Base-by-base conservation (phyloP, 2,329 filamentous ascomycete species). In the Aspergillus aculeatinus region DNA sequence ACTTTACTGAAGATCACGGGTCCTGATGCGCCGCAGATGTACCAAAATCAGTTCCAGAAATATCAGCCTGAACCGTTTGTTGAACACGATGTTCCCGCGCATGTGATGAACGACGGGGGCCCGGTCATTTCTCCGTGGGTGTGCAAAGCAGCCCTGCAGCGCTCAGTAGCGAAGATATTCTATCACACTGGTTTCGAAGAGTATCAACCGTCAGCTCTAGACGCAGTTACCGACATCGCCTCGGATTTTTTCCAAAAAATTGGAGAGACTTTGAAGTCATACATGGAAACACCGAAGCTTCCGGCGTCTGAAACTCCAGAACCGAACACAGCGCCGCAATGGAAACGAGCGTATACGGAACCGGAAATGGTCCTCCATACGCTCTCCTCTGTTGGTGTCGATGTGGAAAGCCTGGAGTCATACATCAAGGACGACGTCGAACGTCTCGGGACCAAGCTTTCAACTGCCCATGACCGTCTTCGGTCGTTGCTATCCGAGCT, bases 131-230 rank as follows among this genome's bases (percentile, higher is more conserved):
- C 91, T 14, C 85, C 89, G 10, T 89, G 89, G 75, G 86, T 92
- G 33, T 96, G 91, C 73, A 88, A 91, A 66, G 87, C 91, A 55
- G 91, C 93, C 1, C 77, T 99, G 66, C 92, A 96, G 75, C 88
- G 95, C 59, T 95, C 93, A 12, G 90, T 98, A 19, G 93, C 90
- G 60, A 96, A 98, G 76, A 87, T 99, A 50, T 94, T 97, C 70
- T 99, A 97, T 72, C 92, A 96, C 72, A 90, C 92, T 47, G 95
- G 95, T 0, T 99, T 98, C 65, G 95, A 99, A 76, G 95, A 99
- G 73, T 91, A 96, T 63, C 95, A 99, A 72, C 95, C 95, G 14
- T 96, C 93, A 47, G 94, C 95, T 29, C 81, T 99, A 31, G 95
- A 99, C 67, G 86, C 91, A 0, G 86, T 96, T 42, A 96, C 95